These are phyloP conservation scores for Epichloe uncinata DNA, from an alignment of 2,329 filamentous ascomycete genomes.

Conservation along the genomic window DNA sequence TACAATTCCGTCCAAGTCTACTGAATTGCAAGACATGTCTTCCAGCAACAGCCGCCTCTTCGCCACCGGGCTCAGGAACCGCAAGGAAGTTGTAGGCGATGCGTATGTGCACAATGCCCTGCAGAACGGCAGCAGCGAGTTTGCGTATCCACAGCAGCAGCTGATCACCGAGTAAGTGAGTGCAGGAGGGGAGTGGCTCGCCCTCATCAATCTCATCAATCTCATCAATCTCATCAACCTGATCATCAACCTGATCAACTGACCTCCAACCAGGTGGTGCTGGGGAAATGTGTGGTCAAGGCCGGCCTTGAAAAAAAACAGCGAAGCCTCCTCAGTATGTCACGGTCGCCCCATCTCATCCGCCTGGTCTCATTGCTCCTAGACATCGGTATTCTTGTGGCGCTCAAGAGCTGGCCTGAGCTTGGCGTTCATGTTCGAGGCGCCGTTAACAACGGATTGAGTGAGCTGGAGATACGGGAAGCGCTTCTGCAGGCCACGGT, in stretches of 20 bases:
- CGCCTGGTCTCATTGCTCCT: background rate
- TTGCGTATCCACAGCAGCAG: conserved; percentile 28
- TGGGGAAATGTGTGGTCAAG: conserved; percentile 52
- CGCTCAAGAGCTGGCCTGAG: conserved; percentile 43
- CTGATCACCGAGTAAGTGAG: conserved; percentile 37
- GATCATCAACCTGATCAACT: too few relatives aligned
- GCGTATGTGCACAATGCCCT: conserved; percentile 44
- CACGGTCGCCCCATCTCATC: background rate
- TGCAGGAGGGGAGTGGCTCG: background rate
- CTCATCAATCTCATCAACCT: too few relatives aligned
- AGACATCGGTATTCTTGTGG: conserved; percentile 44
- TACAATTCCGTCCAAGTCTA: too few relatives aligned
- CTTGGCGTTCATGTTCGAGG: conserved; percentile 47
- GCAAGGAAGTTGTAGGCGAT: conserved; percentile 42
- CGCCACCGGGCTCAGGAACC: conserved; percentile 43
- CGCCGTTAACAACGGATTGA: conserved; percentile 46
- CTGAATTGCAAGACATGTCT: background rate
- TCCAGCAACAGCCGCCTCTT: conserved; percentile 26
- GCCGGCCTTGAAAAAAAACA: conserved; percentile 45
- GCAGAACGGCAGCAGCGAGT: conserved; percentile 23
- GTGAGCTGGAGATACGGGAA: conserved; percentile 41
- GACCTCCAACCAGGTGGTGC: conserved; percentile 17
- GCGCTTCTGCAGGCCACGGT: conserved; percentile 31
- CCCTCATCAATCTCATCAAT: too few relatives aligned
- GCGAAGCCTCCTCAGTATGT: conserved; percentile 29